These are phyloP conservation scores for Pichia eremophila DNA, from an alignment of 805 yeast species.

Conservation along the genomic window DNA sequence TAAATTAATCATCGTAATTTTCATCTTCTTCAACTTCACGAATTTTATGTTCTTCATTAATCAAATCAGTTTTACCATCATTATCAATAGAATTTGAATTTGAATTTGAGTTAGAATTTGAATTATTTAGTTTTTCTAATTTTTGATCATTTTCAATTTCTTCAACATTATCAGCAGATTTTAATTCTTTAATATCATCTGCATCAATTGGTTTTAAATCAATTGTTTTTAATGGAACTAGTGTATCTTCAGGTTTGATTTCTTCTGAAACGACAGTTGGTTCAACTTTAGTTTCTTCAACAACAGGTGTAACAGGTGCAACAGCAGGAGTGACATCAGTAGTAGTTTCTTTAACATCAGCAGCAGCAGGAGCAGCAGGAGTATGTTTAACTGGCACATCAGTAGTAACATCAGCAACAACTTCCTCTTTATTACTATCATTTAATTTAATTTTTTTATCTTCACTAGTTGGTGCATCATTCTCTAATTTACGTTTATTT, in stretches of 20 bases:
- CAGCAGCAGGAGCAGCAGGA: too few relatives aligned
- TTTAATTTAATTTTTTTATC: not conserved
- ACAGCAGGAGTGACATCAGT: too few relatives aligned
- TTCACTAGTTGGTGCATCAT: not conserved
- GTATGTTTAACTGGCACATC: too few relatives aligned
- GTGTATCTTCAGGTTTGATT: not conserved
- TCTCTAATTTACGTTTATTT: slow-evolving; percentile 2
- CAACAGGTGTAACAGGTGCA: too few relatives aligned
- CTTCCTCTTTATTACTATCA: slow-evolving; percentile 7
- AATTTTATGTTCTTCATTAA: slow-evolving; percentile 9
- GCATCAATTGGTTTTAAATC: slow-evolving; percentile 25
- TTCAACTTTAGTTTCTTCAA: not conserved
- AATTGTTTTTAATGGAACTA: slow-evolving; percentile 9
- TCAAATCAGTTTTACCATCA: not conserved
- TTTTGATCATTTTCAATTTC: not conserved
- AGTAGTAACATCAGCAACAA: slow-evolving; percentile 5
- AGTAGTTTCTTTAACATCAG: too few relatives aligned
- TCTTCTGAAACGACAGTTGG: slow-evolving; percentile 19
- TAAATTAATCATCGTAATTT: slow-evolving; percentile 27
- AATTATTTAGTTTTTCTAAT: not conserved
- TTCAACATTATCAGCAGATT: slow-evolving; percentile 1
- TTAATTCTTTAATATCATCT: slow-evolving; percentile 22
- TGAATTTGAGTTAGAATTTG: not conserved
- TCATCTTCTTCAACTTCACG: slow-evolving; percentile 30
- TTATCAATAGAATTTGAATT: not conserved